Base-by-base conservation (phyloP, 495 filamentous ascomycete genomes). In the Lophiostoma macrostomum region DNA sequence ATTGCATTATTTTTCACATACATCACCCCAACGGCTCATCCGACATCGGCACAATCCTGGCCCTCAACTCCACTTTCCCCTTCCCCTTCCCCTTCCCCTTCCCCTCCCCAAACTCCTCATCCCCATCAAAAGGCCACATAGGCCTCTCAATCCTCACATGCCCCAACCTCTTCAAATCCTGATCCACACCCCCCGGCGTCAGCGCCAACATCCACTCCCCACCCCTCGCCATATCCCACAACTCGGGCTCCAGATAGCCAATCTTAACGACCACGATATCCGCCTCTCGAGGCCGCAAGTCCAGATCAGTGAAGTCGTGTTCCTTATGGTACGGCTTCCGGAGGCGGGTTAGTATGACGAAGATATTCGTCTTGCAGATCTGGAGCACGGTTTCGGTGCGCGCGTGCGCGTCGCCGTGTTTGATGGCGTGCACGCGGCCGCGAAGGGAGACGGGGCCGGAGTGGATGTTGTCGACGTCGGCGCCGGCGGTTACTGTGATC, bases 241-340 rank as follows among this genome's bases (percentile, higher is more conserved):
- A 57, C 31, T 82, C 76, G 13, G 79, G 79, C 56, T 82, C 78
- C 10, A 82, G 58, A 51, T 81, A 82, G 16, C 79, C 78, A 41
- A 82, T 82, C 65, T 82, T 82, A 5, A 81, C 76, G 14, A 82
- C 71, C 11, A 82, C 76, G 13, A 82, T 73, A 50, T 78, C 74
- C 8, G 73, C 68, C 3, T 65, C 56, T 1, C 77, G 73, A 10
- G 77, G 76, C 1, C 52, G 24, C 0, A 82, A 69, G 47, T 75
- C 47, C 3, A 81, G 69, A 16, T 73, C 71, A 0, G 70, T 77
- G 49, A 81, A 82, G 48, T 82, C 79, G 25, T 62, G 64, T 50
- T 82, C 77, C 27, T 73, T 70, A 39, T 82, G 79, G 50, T 80
- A 80, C 4, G 79, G 79, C 53, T 81, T 82, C 25, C 79, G 76